Base-by-base conservation (phyloP, 768 basidiomycete species). In the Psilocybe cyanescens region DNA sequence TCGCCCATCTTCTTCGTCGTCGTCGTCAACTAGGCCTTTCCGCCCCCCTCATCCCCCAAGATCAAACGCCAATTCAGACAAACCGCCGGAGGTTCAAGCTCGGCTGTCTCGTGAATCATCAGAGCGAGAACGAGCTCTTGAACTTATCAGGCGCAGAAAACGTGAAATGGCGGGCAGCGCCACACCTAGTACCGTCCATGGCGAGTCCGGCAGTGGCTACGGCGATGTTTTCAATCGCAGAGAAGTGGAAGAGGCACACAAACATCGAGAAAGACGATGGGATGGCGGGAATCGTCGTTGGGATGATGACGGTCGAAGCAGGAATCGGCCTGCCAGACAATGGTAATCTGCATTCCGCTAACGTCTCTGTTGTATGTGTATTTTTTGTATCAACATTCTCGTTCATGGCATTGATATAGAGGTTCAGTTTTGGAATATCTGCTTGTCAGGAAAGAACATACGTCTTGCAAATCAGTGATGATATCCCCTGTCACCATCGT, bases 61-160 rank as follows among this genome's bases (percentile, higher is more conserved):
- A 51, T 56, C 74, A 16, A 58, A 60, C 51, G 62, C 62, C 16
- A 33, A 53, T 31, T 8, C 31, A 50, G 47, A 73, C 71, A 55
- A 71, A 37, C 76, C 74, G 12, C 75, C 80, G 0, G 81, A 83
- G 58, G 79, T 85, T 0, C 81, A 82, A 30, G 84, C 83, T 4
- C 87, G 92, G 3, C 74, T 91, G 8, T 76, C 75, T n/a, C 86
- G 92, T 29, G 92, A 94, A 73, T 85, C 86, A 0, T 83, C 87
- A 1, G 92, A 94, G 71, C 84, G 91, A 3, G 83, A 88, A 66
- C 86, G 92, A 0, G 91, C 92, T 0, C 74, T 85, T n/a, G 90
- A 83, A 7, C 86, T 93, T 30, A 86, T 92, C 19, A 79, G 79
- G 56, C 79, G 88, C 44, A 90, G 85, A 75, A 83, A 86, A 67